These are phyloP conservation scores for Schizosaccharomyces japonicus DNA, from an alignment of 805 yeast species.

Conservation along the genomic window DNA sequence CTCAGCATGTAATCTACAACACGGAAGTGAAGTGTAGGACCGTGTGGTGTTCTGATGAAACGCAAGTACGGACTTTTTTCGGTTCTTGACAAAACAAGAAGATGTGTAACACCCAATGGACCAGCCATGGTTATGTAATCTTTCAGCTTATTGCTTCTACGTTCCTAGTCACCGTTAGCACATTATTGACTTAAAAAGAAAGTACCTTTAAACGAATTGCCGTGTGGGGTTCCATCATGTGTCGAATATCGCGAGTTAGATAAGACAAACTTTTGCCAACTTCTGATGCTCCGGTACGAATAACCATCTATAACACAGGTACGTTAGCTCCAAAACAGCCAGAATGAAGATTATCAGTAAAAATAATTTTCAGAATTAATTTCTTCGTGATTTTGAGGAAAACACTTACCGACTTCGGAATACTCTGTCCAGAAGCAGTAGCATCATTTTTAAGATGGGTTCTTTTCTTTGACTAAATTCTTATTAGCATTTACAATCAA, in stretches of 20 bases:
- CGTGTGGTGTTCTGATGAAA: conserved; percentile 70
- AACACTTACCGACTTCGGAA: conserved; percentile 40
- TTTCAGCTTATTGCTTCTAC: conserved; percentile 65
- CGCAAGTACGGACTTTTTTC: conserved; percentile 43
- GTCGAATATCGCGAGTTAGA: conserved; percentile 66
- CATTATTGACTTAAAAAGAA: neutral
- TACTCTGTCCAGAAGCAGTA: conserved; percentile 37
- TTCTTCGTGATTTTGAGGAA: neutral
- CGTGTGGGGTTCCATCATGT: conserved; percentile 88
- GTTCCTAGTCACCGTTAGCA: conserved; percentile 22
- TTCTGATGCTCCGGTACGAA: conserved; percentile 54
- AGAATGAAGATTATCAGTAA: neutral
- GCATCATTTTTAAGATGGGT: conserved; percentile 49
- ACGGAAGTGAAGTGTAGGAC: conserved; percentile 75
- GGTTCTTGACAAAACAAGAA: conserved; percentile 67
- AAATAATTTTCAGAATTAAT: neutral
- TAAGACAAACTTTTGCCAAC: conserved; percentile 64
- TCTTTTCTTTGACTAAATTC: conserved; percentile 43
- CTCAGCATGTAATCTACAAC: conserved; percentile 55
- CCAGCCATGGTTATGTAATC: conserved; percentile 98
- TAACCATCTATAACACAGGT: conserved; percentile 35
- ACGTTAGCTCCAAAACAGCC: neutral
- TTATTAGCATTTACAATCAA: neutral
- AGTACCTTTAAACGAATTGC: conserved; percentile 45
- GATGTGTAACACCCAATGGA: conserved; percentile 75